Conservation (phyloP, 202 grass and related monocot genomes). For the Schoenoplectus tabernaemontani region DNA sequence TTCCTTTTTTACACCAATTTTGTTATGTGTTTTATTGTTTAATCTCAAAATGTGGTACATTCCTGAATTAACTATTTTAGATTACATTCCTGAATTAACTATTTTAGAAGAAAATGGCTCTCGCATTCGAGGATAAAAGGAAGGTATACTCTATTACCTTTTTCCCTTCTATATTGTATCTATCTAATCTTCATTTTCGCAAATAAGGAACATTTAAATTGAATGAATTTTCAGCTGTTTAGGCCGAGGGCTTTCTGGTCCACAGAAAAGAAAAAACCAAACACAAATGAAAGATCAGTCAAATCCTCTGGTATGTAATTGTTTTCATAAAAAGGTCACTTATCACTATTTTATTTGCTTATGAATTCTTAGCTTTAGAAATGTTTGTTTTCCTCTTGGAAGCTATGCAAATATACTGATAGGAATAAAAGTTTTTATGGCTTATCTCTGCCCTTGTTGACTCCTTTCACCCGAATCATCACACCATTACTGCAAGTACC, state of each 20-base stretch:
- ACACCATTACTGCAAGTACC: neutral
- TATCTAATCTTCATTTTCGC: neutral
- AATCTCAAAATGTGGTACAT: neutral
- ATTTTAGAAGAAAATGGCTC: constrained; percentile 37
- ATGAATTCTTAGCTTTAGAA: constrained; percentile 3
- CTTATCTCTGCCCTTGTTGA: too few species aligned
- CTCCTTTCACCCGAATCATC: too few species aligned
- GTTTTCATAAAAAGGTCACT: neutral
- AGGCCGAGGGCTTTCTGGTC: constrained; percentile 44
- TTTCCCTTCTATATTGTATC: constrained; percentile 7
- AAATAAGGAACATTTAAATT: constrained; percentile 24
- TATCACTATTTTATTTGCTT: constrained; percentile 1
- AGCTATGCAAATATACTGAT: constrained; percentile 17
- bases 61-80: neutral
- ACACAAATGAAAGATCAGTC: constrained; percentile 36
- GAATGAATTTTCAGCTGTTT: constrained; percentile 38
- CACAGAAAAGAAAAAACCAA: constrained; percentile 57
- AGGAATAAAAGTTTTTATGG: too few species aligned
- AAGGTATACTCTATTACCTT: constrained; percentile 47
- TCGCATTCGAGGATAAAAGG: constrained; percentile 49
- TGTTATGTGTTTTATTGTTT: neutral
- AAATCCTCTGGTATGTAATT: constrained; percentile 35
- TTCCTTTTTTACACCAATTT: neutral
- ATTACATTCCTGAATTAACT: neutral
- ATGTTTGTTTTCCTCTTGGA: constrained; percentile 12